Conservation (phyloP, 2,329 filamentous ascomycete genomes). For the Colletotrichum sp. region DNA sequence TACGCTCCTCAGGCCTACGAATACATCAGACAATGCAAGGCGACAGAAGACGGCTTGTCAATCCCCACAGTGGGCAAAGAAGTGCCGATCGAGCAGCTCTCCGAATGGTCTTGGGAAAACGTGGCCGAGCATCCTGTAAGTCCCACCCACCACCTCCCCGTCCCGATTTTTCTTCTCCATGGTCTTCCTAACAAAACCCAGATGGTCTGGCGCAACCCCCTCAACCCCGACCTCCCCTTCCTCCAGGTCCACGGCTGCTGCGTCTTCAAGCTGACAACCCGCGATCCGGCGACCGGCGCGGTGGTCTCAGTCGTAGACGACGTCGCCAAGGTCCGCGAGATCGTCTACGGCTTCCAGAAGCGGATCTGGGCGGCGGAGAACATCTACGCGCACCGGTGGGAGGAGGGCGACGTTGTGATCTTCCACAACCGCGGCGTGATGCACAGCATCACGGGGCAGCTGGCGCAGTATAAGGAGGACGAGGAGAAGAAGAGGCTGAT, state of each 20-base stretch:
- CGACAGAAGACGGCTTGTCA: neutral
- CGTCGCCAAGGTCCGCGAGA: constrained; percentile 19
- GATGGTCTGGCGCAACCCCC: neutral
- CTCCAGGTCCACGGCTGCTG: neutral
- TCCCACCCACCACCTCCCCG: neutral
- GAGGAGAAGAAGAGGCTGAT: constrained; percentile 28
- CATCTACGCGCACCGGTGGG: constrained; percentile 34
- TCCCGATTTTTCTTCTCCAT: neutral
- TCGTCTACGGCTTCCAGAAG: constrained; percentile 30
- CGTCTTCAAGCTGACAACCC: neutral
- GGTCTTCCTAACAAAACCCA: neutral
- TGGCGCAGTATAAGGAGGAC: constrained; percentile 28
- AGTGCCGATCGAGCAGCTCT: neutral
- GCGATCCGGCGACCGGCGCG: neutral
- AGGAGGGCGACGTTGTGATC: constrained; percentile 28
- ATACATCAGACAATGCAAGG: neutral
- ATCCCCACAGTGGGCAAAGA: neutral
- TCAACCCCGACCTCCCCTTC: neutral
- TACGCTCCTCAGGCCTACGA: neutral
- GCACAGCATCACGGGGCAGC: neutral
- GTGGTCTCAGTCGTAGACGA: neutral
- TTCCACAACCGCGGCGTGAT: neutral
- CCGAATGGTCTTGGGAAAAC: neutral
- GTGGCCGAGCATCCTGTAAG: neutral
- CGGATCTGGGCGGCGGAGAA: constrained; percentile 29